phyloP scores from a whole-genome alignment of 352 stramenopile genomes.

The Phytopythium kandeliae region DNA sequence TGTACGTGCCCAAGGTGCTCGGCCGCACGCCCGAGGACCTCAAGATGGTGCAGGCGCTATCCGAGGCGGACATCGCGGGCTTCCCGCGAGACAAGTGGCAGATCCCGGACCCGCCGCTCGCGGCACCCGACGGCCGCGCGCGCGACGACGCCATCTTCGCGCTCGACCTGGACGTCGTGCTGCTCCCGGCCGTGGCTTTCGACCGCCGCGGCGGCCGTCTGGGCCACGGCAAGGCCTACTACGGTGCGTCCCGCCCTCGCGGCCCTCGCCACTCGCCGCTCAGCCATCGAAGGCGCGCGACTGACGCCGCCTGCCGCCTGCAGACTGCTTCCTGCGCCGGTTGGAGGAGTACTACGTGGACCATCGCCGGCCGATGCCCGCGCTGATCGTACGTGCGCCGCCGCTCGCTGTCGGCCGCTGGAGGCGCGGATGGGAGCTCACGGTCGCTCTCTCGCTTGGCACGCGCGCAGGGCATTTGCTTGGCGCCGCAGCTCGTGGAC shows the following conservation, averaged over 20 bases:
- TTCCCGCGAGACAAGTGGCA: slow-evolving; percentile 89
- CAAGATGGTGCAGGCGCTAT: slow-evolving; percentile 64
- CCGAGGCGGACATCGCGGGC: slow-evolving; percentile 53
- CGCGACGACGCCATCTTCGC: slow-evolving; percentile 40
- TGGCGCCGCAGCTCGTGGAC: slow-evolving; percentile 52
- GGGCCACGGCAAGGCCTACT: slow-evolving; percentile 87
- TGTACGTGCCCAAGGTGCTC: slow-evolving; percentile 89
- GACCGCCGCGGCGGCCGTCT: slow-evolving; percentile 69
- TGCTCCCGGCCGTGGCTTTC: slow-evolving; percentile 82
- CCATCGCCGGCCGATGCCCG: slow-evolving; percentile 30
- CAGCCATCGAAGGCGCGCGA: too few species aligned
- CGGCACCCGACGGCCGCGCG: slow-evolving; percentile 9
- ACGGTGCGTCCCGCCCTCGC: slow-evolving; percentile 47
- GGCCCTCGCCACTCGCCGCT: too few species aligned
- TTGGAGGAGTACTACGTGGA: slow-evolving; percentile 39
- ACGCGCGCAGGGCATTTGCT: slow-evolving; percentile 47
- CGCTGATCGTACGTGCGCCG: slow-evolving; percentile 52
- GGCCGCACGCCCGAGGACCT: slow-evolving; percentile 60
- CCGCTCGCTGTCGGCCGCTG: too few species aligned
- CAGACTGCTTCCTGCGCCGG: slow-evolving; percentile 72
- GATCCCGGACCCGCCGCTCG: slow-evolving; percentile 72
- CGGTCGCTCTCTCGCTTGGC: background rate
- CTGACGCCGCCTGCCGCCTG: background rate
- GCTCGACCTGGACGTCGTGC: slow-evolving; percentile 66
- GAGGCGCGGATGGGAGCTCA: too few species aligned